phyloP scores from a whole-genome alignment of 1,284 basidiomycete genomes.

The Melampsora larici-populina region DNA sequence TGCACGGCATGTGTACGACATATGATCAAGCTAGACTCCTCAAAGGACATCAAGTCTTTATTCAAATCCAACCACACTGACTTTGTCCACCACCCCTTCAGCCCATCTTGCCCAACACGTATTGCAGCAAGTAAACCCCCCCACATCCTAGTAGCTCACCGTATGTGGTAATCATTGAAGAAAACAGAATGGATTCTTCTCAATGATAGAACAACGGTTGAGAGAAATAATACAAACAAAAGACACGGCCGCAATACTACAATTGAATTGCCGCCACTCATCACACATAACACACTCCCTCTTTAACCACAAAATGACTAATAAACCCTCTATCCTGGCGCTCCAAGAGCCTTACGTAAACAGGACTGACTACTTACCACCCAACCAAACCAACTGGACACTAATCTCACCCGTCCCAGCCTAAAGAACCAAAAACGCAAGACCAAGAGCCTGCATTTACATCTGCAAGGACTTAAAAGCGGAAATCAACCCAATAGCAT shows the following conservation, averaged over 20 bases:
- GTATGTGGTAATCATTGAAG: not conserved
- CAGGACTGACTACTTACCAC: not conserved
- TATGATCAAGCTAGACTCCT: not conserved
- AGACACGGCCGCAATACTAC: no score
- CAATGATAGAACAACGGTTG: no score
- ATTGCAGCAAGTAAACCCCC: not conserved
- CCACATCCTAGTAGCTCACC: not conserved
- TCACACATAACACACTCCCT: not conserved
- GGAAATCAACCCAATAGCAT: not conserved
- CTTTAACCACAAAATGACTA: not conserved
- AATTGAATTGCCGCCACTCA: no score
- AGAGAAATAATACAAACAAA: no score
- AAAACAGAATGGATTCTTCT: not conserved
- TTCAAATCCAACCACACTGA: no score
- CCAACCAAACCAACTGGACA: not conserved
- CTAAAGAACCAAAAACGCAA: not conserved
- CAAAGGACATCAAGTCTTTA: not conserved
- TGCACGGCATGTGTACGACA: not conserved
- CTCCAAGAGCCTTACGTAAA: no score
- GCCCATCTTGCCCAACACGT: not conserved
- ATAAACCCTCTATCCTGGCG: not conserved
- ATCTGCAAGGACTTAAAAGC: not conserved
- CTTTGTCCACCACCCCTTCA: not conserved
- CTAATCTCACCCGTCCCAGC: not conserved
- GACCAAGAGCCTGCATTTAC: not conserved